A percentile compares a stretch with the other conserved stretches of the same genome.
Evolutionary conservation across 306 rosid genomes (phyloP).

Genomic region (Fragaria ananassa): DNA sequence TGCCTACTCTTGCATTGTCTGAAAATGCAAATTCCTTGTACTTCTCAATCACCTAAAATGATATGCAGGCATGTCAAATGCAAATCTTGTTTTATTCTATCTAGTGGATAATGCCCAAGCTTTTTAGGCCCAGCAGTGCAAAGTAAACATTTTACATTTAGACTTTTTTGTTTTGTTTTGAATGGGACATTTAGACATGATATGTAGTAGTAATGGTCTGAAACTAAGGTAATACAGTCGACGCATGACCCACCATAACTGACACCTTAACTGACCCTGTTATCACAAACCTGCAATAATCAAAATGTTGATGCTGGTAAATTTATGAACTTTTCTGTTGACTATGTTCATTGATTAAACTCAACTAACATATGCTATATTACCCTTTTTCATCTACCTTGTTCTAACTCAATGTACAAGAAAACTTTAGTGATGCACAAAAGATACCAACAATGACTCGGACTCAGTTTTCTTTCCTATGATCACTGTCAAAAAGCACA

Average conservation of each 20-base stretch:
- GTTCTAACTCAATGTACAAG: too few species aligned
- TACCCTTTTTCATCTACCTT: neutral
- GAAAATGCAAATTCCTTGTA: constrained; percentile 81
- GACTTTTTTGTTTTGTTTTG: neutral
- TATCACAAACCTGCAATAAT: neutral
- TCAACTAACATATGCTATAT: neutral
- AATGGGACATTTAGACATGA: neutral
- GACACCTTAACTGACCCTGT: neutral
- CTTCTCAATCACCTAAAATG: constrained; percentile 60
- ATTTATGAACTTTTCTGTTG: neutral
- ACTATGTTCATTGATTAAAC: neutral
- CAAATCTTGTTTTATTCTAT: neutral
- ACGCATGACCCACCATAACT: neutral
- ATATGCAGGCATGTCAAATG: neutral
- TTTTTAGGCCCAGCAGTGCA: neutral
- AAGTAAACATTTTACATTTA: neutral
- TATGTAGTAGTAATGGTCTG: neutral
- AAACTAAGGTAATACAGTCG: neutral
- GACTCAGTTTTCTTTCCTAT: neutral
- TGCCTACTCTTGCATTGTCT: constrained; percentile 87
- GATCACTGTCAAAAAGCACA: neutral
- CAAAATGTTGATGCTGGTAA: neutral
- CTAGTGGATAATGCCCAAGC: neutral
- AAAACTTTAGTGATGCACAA: neutral
- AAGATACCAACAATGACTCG: neutral